phyloP scores from a whole-genome alignment of 148 eudicot genomes.

The Rhododendron simsii region DNA sequence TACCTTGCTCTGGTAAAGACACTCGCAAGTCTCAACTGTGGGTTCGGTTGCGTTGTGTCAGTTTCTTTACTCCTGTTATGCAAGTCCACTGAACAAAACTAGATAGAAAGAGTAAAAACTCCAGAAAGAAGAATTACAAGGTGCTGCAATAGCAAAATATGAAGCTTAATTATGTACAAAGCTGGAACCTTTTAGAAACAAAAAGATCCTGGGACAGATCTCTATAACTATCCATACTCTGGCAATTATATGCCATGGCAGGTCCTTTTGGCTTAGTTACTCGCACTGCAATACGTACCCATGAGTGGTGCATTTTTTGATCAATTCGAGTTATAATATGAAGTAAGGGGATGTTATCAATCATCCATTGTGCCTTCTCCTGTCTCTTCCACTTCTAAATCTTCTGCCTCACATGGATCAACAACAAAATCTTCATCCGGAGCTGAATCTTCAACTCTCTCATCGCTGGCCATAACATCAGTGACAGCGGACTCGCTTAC shows the following conservation, averaged over 20 bases:
- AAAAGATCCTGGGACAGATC: not conserved
- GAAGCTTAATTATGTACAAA: not conserved
- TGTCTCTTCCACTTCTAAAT: constrained; percentile 9
- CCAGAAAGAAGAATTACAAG: not conserved
- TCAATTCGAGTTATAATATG: not conserved
- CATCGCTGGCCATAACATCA: not conserved
- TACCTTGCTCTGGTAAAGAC: no score
- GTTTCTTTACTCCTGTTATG: no score
- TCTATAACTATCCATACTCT: not conserved
- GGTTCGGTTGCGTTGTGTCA: no score
- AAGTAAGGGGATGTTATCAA: not conserved
- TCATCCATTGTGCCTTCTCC: constrained; percentile 4
- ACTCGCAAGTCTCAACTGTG: no score
- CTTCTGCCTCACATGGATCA: not conserved
- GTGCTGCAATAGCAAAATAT: not conserved
- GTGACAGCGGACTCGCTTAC: not conserved
- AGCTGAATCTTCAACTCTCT: constrained; percentile 4
- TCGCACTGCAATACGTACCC: not conserved
- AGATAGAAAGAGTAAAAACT: not conserved
- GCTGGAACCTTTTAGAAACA: not conserved
- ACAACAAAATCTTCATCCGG: constrained; percentile 5
- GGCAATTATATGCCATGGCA: not conserved
- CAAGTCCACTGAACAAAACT: no score
- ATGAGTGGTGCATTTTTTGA: not conserved
- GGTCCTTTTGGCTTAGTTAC: not conserved